Conservation (phyloP, 108 stramenopile species). For the Nannochloropsis granulata region DNA sequence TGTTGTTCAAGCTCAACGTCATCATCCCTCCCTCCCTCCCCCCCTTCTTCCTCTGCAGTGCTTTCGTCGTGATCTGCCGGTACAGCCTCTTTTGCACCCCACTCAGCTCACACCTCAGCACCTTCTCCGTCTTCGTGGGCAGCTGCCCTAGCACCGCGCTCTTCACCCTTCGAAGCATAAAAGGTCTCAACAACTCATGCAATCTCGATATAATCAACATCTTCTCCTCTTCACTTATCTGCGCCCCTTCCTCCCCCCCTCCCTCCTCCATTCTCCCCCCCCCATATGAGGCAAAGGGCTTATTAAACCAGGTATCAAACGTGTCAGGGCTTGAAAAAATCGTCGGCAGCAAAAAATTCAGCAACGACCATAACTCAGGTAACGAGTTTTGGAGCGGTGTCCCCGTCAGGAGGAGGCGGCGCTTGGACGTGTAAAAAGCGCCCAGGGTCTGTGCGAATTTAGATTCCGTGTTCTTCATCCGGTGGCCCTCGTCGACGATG, state of each 20-base stretch:
- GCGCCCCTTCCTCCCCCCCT: conserved; percentile 45
- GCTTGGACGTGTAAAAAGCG: conserved; percentile 53
- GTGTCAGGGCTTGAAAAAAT: conserved; percentile 72
- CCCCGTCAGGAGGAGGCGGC: conserved; percentile 76
- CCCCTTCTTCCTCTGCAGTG: not conserved
- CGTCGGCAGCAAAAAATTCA: conserved; percentile 77
- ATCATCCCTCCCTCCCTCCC: not conserved
- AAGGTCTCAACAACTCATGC: conserved; percentile 69
- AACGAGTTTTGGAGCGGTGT: conserved; percentile 69
- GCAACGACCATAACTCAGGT: conserved; percentile 84
- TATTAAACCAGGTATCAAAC: conserved; percentile 86
- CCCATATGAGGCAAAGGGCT: conserved; percentile 14
- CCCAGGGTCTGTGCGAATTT: conserved; percentile 69
- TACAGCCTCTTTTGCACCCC: conserved; percentile 34
- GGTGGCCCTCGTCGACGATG: conserved; percentile 88
- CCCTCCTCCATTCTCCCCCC: not conserved
- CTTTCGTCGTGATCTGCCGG: not conserved
- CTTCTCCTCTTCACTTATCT: conserved; percentile 65
- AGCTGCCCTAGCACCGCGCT: conserved; percentile 36
- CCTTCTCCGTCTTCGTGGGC: conserved; percentile 72
- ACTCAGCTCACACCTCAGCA: conserved; percentile 22
- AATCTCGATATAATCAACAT: conserved; percentile 61
- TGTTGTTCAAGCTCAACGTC: conserved; percentile 24
- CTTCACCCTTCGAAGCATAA: conserved; percentile 80
- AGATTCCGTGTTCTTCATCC: conserved; percentile 72